Evolutionary conservation across 2,329 filamentous ascomycete species (phyloP), one percentile per base, ranked within the genome.

Genomic region (Rhynchosporium secalis): DNA sequence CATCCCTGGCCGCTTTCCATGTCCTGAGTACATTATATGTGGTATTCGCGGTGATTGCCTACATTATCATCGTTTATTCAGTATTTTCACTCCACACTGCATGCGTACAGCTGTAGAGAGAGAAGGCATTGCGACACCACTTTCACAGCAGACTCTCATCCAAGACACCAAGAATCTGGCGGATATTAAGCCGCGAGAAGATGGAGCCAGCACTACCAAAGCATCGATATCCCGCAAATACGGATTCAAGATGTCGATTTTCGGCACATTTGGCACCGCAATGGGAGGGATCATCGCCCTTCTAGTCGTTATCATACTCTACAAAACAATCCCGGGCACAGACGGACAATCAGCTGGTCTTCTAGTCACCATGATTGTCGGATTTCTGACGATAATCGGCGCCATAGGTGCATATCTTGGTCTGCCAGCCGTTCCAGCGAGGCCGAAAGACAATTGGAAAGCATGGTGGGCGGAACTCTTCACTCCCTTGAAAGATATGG

Each of bases 21-120:
- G 28, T 36, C 43, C 51, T 61, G 5, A 51, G 56, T 51, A 52
- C 52, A 4, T 51, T 56, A 13, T 61, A 61, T 43, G 52, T 61
- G 28, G 43, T 61, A 13, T 61, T 56, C 28, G 59, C 59, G 12
- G 52, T 56, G 51, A 45, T 61, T 4, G n/a, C 52, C 4, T 61
- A 61, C 40, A 56, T 61, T 45, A 33, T 56, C 3, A 52, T 56
- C 28, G 12, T 20, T 20, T 61, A 3, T 56, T 61, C 33, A 29
- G 40, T 45, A 61, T 61, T 12, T 61, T 56, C 36, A 61, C 56
- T 48, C 59, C 59, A 4, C 45, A 61, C 31, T 61, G 59, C 33
- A 61, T 61, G 59, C 59, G 41, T 43, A 56, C 43, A 13, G 59
- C 31, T 10, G 29, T 13, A n/a, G 46, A 56, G 15, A 36, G 40